Evolutionary conservation across 805 yeast genomes (phyloP), one percentile per base, ranked within the genome.

Genomic region (Metschnikowia chrysomelidarum): DNA sequence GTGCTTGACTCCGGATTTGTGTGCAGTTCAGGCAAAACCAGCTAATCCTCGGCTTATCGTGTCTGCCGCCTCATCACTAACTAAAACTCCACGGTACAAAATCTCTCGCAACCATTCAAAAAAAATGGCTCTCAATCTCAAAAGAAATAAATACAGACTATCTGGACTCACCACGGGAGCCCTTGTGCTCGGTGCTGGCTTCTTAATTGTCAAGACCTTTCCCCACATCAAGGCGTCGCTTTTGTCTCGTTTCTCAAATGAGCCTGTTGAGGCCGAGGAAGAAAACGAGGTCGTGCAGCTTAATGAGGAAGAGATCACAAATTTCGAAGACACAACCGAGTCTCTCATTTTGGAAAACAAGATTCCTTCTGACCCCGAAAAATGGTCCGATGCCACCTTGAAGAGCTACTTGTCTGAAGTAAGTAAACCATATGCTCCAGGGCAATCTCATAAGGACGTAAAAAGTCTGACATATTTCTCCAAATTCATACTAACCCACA

Each of bases 191-290:
- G 76, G 75, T 16, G 68, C 71, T 3, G 58, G 71, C 0, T 53
- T 64, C 18, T 28, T 74, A 5, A 40, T 73, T 7, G 54, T 74
- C 38, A 62, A 62, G 34, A 74, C 77, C 4, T 74, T 64, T 40
- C 80, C 80, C n/a, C 78, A 74, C 43, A 53, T 73, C 26, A 56
- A 54, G 36, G 42, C 56, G n/a, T 38, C 54, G 9, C 22, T 62
- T 12, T 50, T 41, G 34, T 41, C 52, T 14, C 53, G 43, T 31
- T 58, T n/a, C 33, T 36, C 36, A 4, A 30, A 22, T 6, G 40
- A 31, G 12, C 2, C 23, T 10, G 14, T 28, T 12, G 47, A 41
- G 26, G 45, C 43, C 14, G 46, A 39, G 19, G 46, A 34, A 25
- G 40, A 41, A 14, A 33, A 26, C 16, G 40, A 36, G 11, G 35